These are phyloP conservation scores for Globisporangium takayamanum DNA, from an alignment of 352 stramenopile genomes.

Conservation along the genomic window DNA sequence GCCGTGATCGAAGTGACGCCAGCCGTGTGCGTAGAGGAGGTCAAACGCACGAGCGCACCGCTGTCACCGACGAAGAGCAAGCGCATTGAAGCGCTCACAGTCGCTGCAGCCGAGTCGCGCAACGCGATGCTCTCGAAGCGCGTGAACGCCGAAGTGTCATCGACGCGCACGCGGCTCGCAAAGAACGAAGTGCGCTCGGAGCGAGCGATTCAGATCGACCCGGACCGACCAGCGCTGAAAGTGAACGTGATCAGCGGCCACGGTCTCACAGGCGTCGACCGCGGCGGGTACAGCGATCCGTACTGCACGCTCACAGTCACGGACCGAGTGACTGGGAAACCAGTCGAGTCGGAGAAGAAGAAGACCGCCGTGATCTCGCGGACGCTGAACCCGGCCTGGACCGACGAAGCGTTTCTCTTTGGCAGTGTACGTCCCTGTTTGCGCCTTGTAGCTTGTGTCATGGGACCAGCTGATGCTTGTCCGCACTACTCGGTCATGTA, in stretches of 20 bases:
- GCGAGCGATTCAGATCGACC: slow-evolving; percentile 21
- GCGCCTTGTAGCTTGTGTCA: neutral
- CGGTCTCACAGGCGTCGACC: slow-evolving; percentile 44
- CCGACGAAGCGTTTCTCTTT: slow-evolving; percentile 53
- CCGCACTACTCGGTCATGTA: neutral
- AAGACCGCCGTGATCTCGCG: slow-evolving; percentile 56
- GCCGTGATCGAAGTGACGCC: slow-evolving; percentile 61
- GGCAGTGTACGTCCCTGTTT: slow-evolving; percentile 35
- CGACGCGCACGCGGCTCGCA: slow-evolving; percentile 36
- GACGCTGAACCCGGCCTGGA: slow-evolving; percentile 68
- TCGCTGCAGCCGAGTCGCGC: slow-evolving; percentile 29
- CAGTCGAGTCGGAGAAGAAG: slow-evolving; percentile 60
- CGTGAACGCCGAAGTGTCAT: slow-evolving; percentile 47
- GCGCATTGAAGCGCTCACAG: slow-evolving; percentile 25
- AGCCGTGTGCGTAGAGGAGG: slow-evolving; percentile 42
- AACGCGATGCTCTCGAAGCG: slow-evolving; percentile 45
- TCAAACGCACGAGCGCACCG: slow-evolving; percentile 35
- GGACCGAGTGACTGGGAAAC: slow-evolving; percentile 37
- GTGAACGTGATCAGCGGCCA: slow-evolving; percentile 61
- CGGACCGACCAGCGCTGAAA: slow-evolving; percentile 31
- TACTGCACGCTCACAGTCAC: slow-evolving; percentile 66
- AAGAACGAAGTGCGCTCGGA: slow-evolving; percentile 62
- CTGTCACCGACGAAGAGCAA: slow-evolving; percentile 47
- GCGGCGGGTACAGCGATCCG: slow-evolving; percentile 65
- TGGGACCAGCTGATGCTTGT: neutral